Evolutionary conservation across 2,329 filamentous ascomycete species (phyloP).

Genomic region (Rugonectria rugulosa): DNA sequence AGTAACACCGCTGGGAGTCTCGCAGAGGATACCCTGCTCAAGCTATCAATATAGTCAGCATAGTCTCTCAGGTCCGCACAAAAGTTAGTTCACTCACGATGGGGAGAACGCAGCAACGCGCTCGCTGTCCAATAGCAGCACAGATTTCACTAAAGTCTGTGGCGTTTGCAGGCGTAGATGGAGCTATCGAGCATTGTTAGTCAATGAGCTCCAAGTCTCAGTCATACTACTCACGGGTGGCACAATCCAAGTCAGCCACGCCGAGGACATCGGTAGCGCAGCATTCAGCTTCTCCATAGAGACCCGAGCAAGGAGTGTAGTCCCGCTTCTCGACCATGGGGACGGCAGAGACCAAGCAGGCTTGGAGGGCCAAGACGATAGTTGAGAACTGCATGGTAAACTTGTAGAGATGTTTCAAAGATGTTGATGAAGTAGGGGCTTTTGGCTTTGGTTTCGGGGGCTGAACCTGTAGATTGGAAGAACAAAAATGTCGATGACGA

Average conservation of each 20-base stretch:
- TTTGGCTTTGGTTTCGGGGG: too few species aligned
- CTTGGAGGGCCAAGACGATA: slow-evolving; percentile 38
- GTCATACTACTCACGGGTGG: slow-evolving; percentile 52
- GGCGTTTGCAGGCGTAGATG: slow-evolving; percentile 45
- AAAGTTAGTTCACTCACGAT: slow-evolving; percentile 44
- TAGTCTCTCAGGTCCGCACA: rapidly evolving
- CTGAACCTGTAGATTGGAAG: too few species aligned
- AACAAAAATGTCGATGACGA: neutral
- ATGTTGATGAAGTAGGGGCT: neutral
- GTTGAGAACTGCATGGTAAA: slow-evolving; percentile 44
- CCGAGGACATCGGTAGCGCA: slow-evolving; percentile 69
- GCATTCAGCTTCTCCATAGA: slow-evolving; percentile 59
- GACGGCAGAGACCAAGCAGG: slow-evolving; percentile 36
- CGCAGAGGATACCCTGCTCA: slow-evolving; percentile 47
- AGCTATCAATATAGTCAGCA: slow-evolving; percentile 20
- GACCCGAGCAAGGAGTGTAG: slow-evolving; percentile 52
- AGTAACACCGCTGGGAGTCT: slow-evolving; percentile 42
- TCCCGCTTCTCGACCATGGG: slow-evolving; percentile 43
- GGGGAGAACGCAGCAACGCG: slow-evolving; percentile 65
- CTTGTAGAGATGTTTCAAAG: neutral
- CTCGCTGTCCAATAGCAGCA: slow-evolving; percentile 58
- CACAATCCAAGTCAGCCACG: slow-evolving; percentile 65
- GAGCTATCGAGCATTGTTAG: slow-evolving; percentile 28
- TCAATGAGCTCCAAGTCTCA: rapidly evolving
- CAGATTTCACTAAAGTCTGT: slow-evolving; percentile 56